A percentile compares a stretch with the other conserved stretches of the same genome.
Evolutionary conservation across 1,139 yeast genomes (phyloP).

Genomic region (Diutina rugosa): DNA sequence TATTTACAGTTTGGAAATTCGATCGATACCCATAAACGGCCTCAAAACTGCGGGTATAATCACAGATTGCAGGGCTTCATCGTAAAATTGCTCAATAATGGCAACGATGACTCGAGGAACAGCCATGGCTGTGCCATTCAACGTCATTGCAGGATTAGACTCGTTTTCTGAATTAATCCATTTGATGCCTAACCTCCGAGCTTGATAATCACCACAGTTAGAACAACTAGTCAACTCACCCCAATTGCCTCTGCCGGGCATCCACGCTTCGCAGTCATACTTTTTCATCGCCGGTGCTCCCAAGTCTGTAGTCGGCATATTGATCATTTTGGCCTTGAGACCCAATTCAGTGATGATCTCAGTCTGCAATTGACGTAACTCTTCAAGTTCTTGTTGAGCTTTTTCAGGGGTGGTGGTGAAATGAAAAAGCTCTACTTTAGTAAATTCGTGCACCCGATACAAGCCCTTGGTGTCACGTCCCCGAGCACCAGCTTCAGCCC

Average conservation of each 20-base stretch:
- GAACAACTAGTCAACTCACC: constrained; percentile 91
- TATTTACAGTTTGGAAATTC: background rate
- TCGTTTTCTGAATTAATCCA: constrained; percentile 19
- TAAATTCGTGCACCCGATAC: constrained; percentile 92
- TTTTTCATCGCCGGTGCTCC: constrained; percentile 92
- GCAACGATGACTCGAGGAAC: constrained; percentile 88
- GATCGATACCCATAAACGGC: constrained; percentile 38
- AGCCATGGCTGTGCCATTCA: constrained; percentile 95
- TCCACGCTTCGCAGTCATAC: constrained; percentile 94
- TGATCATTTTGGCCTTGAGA: constrained; percentile 64
- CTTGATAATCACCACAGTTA: constrained; percentile 86
- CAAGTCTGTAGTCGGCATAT: constrained; percentile 83
- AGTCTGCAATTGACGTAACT: constrained; percentile 51
- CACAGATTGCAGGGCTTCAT: constrained; percentile 41
- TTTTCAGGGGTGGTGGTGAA: constrained; percentile 39
- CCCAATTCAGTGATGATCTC: constrained; percentile 57
- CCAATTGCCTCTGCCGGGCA: constrained; percentile 93
- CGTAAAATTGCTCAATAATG: constrained; percentile 71
- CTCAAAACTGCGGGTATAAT: constrained; percentile 57
- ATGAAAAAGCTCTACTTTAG: constrained; percentile 88
- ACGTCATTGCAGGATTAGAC: constrained; percentile 50
- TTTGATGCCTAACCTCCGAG: constrained; percentile 68
- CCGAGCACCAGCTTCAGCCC: constrained; percentile 97
- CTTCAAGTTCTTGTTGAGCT: constrained; percentile 43
- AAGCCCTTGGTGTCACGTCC: constrained; percentile 89